Base-by-base conservation (phyloP, 1,284 basidiomycete genomes). In the Cryptococcus maquisensis region DNA sequence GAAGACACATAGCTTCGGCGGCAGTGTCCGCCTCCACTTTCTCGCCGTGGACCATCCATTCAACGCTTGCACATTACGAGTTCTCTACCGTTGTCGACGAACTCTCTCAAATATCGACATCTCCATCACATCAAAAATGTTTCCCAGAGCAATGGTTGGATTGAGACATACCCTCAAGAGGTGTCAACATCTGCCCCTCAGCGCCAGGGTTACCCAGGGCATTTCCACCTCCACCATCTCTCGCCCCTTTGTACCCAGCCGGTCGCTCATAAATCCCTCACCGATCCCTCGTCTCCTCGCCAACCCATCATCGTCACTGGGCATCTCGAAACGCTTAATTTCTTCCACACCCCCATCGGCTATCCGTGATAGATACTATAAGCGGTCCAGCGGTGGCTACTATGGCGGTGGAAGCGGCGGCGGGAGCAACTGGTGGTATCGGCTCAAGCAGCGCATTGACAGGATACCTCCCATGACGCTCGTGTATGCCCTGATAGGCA, bases 401-500 rank as follows among this genome's bases (percentile, higher is more conserved):
- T 51, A 59, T 51, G 57, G 62, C 21, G 52, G 58, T 23, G 54
- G 55, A 28, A 38, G 53, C 15, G 54, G 59, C 42, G 43, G 54
- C 20, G 52, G 58, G 3, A 42, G 61, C 28, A 16, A 24, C 18
- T 67, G 64, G 63, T 69, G 56, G 35, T 42, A 43, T 6, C 55
- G 55, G n/a, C 45, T 68, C 20, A 51, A 57, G 21, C 45, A 54
- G 12, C 42, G 64, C 47, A 61, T 73, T 13, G 68, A 73, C 58
- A 44, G 54, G 7, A 42, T 68, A 28, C 66, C 64, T 4, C 52
- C 58, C 2, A 68, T 66, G 63, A 58, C 43, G 18, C 56, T 73
- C 13, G 64, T 74, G 13, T 73, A 70, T 51, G 67, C 60, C 13
- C 39, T 77, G 48, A 72, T 77, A 32, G 74, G 62, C 2, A 41